phyloP scores from a whole-genome alignment of 768 basidiomycete genomes.

The Cystobasidium onofrii region DNA sequence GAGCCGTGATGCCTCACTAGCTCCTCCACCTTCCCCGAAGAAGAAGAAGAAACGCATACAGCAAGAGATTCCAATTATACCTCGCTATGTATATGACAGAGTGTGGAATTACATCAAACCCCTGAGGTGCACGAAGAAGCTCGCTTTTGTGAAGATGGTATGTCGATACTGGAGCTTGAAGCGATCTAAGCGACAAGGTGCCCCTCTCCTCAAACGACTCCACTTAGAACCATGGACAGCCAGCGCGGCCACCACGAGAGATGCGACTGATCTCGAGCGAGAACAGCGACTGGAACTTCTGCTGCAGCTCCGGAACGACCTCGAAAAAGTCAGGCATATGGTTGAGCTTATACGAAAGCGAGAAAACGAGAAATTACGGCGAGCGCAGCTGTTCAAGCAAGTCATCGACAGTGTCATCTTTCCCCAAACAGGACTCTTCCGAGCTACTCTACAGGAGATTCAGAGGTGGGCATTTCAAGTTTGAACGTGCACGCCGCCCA shows the following conservation, averaged over 20 bases:
- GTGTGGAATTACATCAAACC: conserved; percentile 66
- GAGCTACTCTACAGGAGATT: conserved; percentile 62
- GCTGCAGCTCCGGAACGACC: conserved; percentile 61
- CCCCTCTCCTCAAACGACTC: conserved; percentile 80
- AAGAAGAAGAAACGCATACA: conserved; percentile 30
- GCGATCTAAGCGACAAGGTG: conserved; percentile 82
- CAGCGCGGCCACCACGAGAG: conserved; percentile 52
- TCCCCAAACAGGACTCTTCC: conserved; percentile 57
- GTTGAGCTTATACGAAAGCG: conserved; percentile 64
- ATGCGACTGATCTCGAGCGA: conserved; percentile 75
- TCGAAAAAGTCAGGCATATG: conserved; percentile 63
- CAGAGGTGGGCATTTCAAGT: conserved; percentile 55
- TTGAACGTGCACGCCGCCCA: neutral
- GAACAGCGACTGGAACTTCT: conserved; percentile 64
- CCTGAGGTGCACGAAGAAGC: conserved; percentile 64
- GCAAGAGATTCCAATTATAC: conserved; percentile 77
- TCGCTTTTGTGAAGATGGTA: conserved; percentile 64
- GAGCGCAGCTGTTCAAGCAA: conserved; percentile 60
- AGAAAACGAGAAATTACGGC: conserved; percentile 68
- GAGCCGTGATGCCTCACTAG: neutral
- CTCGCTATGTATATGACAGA: conserved; percentile 69
- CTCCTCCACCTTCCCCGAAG: neutral
- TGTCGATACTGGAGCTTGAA: conserved; percentile 97
- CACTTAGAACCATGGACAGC: conserved; percentile 93
- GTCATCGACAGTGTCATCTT: conserved; percentile 61